These are phyloP conservation scores for Pseudogymnoascus sp. DNA, from an alignment of 2,329 filamentous ascomycete species.

Conservation along the genomic window DNA sequence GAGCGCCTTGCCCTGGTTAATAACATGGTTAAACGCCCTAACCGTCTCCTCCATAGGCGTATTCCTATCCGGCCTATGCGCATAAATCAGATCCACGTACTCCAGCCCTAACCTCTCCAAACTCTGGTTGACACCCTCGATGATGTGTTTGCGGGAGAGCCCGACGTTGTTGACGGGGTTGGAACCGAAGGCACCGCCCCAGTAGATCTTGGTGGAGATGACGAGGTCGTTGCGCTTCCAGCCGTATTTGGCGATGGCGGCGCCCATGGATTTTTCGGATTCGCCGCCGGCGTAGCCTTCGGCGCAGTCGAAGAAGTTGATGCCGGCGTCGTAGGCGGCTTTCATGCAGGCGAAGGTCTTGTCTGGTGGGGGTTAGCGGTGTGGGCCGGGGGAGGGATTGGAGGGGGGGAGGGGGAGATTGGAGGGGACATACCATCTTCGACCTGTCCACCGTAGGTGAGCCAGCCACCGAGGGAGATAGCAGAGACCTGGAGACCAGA, in stretches of 20 bases:
- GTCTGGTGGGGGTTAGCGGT: conserved; percentile 31
- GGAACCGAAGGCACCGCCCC: conserved; percentile 51
- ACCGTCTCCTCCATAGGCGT: conserved; percentile 66
- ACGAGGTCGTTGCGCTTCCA: conserved; percentile 51
- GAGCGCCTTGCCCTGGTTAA: conserved; percentile 58
- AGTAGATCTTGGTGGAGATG: conserved; percentile 57
- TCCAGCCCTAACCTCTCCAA: conserved; percentile 46
- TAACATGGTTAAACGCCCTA: conserved; percentile 62
- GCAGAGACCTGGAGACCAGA: conserved; percentile 67
- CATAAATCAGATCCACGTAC: conserved; percentile 62
- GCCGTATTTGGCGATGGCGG: conserved; percentile 47
- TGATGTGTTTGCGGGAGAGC: conserved; percentile 60
- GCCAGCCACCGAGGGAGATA: conserved; percentile 63
- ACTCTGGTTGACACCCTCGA: conserved; percentile 55
- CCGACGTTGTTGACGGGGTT: conserved; percentile 60
- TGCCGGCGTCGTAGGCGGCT: conserved; percentile 47
- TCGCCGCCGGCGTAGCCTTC: conserved; percentile 46
- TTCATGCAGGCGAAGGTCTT: conserved; percentile 54
- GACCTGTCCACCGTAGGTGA: conserved; percentile 69
- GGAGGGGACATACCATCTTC: conserved; percentile 46
- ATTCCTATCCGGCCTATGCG: conserved; percentile 58
- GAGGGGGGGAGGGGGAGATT: not conserved
- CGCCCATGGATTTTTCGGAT: conserved; percentile 46
- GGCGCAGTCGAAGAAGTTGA: conserved; percentile 52
- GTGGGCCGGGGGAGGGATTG: not conserved